Evolutionary conservation across 2,329 filamentous ascomycete genomes (phyloP), one percentile per base, ranked within the genome.

Genomic region (Cladophialophora carrionii): DNA sequence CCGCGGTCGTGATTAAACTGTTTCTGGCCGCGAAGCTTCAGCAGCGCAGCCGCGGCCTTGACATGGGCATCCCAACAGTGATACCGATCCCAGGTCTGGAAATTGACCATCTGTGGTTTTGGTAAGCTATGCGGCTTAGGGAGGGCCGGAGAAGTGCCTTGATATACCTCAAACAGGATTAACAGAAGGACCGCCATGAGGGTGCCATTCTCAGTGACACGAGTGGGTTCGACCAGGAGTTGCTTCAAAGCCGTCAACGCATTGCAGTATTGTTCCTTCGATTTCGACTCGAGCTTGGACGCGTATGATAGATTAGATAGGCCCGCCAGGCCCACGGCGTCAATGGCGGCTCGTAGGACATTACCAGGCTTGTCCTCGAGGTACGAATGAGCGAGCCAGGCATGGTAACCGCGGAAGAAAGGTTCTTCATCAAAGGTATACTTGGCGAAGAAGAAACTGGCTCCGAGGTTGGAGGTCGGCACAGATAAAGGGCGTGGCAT

Each of bases 241-340:
- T 72, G 5, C 75, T 0, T 90, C 74, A 69, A 89, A 89, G 0
- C 83, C 82, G 0, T 84, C 87, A 63, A 3, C 7, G 59, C 54
- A 20, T 24, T 43, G 41, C 34, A 64, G 17, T 64, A 64, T 20
- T 61, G 62, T 20, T 60, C 52, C 29, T 54, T 46, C 4, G 57
- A 54, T 41, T 61, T 60, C 6, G 52, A 54, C 26, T 54, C 51
- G 24, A 60, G 20, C 5, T 37, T 26, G 10, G 31, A 8, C 2
- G 51, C 43, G 22, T 51, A 41, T n/a, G 46, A 64, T 20, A 61
- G 41, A 24, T 64, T 64, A 10, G 57, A 60, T 22, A 64, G 17
- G 10, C 49, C 62, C 10, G 57, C 57, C 51, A 61, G 43, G 17
- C 62, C 62, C 6, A 64, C 62, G 1, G 62, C 62, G 17, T 61